Base-by-base conservation (phyloP, 768 basidiomycete species). In the Phlebiopsis gigantea region DNA sequence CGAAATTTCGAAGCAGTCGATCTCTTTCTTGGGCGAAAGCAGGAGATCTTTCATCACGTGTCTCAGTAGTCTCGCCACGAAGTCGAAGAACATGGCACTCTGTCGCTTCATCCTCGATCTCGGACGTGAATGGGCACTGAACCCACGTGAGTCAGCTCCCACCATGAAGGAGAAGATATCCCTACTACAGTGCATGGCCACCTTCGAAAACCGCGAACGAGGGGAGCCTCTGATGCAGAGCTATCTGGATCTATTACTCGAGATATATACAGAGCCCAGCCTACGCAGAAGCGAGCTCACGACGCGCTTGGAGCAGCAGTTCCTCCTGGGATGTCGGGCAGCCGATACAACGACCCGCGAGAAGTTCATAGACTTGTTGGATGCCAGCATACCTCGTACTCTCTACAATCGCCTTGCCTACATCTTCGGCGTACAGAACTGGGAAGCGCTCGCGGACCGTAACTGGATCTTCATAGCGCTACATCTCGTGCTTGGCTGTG, bases 111-210 rank as follows among this genome's bases (percentile, higher is more conserved):
- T 97, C 60, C 79, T 99, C 21, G 88, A 93, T 55, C 81, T 98
- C 55, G 82, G 90, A 48, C 81, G 88, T 47, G 86, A 87, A 24
- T 98, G 96, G 95, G 88, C 91, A n/a, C 75, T 96, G 62, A 83
- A 86, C 43, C 84, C 83, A 63, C 88, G 87, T 52, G 93, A 97
- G 56, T 78, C 85, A 1, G 90, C 89, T 67, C 95, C 95, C 6
- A 90, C 90, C 0, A 87, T 90, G 81, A 98, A 97, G 71, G 97
- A 99, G 73, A 98, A 98, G 71, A 88, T 95, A 2, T 87, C 79
- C 26, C 73, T 98, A 29, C 71, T 99, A 59, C 85, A 89, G 65
- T 92, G 90, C 68, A 95, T 99, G 93, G 79, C 81, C 5, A 75
- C 80, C 9, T 93, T 85, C 64, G 94, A 98, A 71, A 76, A 77